Percentiles rank a stretch among this genome's conserved stretches.
These are phyloP conservation scores for Pythium aristosporum DNA, from an alignment of 352 stramenopile species.

Conservation along the genomic window DNA sequence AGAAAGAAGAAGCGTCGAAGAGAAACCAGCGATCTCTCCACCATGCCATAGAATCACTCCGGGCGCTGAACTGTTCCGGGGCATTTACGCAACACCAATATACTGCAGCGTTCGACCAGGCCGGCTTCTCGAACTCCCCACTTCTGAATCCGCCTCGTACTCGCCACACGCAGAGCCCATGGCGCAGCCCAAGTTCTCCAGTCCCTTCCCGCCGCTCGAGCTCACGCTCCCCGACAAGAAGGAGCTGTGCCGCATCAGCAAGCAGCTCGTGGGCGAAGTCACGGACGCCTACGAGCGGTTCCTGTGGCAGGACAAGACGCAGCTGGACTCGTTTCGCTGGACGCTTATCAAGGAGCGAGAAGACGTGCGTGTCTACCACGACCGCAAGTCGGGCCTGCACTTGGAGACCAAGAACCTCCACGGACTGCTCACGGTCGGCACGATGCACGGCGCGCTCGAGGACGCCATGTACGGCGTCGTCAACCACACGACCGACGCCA, in stretches of 20 bases:
- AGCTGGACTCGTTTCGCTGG: constrained; percentile 45
- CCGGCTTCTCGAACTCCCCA: too few species aligned
- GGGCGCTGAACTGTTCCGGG: too few species aligned
- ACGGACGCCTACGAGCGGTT: constrained; percentile 52
- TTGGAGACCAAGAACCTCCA: constrained; percentile 18
- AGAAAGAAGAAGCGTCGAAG: too few species aligned
- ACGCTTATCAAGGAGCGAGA: constrained; percentile 49
- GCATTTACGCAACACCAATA: too few species aligned
- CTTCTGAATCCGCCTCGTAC: neutral
- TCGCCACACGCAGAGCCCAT: neutral
- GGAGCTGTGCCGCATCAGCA: constrained; percentile 46
- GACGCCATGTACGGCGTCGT: constrained; percentile 63
- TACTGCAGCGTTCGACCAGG: too few species aligned
- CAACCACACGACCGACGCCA: constrained; percentile 39
- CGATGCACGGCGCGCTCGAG: constrained; percentile 45
- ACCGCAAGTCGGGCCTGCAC: constrained; percentile 29
- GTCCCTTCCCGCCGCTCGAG: constrained; percentile 48
- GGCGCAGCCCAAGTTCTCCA: constrained; percentile 38
- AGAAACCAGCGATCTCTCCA: too few species aligned
- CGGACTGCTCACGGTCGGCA: constrained; percentile 32
- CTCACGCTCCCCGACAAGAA: constrained; percentile 53
- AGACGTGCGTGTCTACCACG: constrained; percentile 45
- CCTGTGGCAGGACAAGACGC: constrained; percentile 37
- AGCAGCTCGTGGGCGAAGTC: constrained; percentile 53
- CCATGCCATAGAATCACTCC: too few species aligned